Base-by-base conservation (phyloP, 306 rosid species). In the Dryas octopetala region DNA sequence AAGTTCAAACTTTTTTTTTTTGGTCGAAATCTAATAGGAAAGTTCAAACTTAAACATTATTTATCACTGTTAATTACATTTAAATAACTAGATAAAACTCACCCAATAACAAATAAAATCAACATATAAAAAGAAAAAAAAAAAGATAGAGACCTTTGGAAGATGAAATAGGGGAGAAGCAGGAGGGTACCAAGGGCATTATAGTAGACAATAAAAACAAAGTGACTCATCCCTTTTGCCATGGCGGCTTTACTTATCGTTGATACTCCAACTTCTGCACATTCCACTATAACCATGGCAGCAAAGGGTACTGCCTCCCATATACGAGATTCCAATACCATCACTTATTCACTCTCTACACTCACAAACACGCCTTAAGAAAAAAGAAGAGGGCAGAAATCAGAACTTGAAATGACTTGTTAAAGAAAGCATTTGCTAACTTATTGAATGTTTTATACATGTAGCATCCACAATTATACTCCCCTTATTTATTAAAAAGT, bases 221-320 rank as follows among this genome's bases (percentile, higher is more conserved):
- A 64, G 72, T 55, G 79, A 65, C 78, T 84, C 80, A 84, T 70
- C 65, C 88, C 88, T 68, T 9, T 47, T 41, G 66, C 19, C 83
- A 84, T 73, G 67, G 88, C 88, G 6, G 75, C 88, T 74, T 84
- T 84, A 76, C 76, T 70, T 7, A 84, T 53, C 3, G 85, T 81
- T 48, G 80, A 70, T 50, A 75, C 55, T 10, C 74, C 85, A 71
- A 81, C 77, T 15, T 77, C 80, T 9, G 70, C 76, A 7, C 66
- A 41, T 45, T 84, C 88, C 41, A 81, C 80, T 48, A 81, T 44
- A 17, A 81, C 74, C 88, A 84, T 81, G 14, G 81, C 83, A 13
- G 70, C 38, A 66, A 84, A 84, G 4, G 81, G 81, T 49, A 81
- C 28, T 5, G 61, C 46, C 0, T 10, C 61, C 54, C 71, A 53